These are phyloP conservation scores for Funneliformis geosporum DNA, from an alignment of 192 early-diverging fungal species.

Conservation along the genomic window DNA sequence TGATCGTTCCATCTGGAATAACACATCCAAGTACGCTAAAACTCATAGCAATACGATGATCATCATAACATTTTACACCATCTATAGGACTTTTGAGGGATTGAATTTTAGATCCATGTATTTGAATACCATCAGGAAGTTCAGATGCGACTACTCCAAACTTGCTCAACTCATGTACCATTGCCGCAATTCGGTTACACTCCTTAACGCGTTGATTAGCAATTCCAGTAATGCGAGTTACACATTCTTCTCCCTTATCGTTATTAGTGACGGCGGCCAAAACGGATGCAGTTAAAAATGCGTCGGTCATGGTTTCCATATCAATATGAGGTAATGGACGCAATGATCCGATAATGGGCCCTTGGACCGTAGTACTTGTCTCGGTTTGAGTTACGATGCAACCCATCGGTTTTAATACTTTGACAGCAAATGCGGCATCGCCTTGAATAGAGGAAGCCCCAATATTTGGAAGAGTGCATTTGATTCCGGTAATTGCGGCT, in stretches of 20 bases:
- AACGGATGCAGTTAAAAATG: slow-evolving; percentile 93
- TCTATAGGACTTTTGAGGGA: slow-evolving; percentile 54
- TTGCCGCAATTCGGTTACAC: slow-evolving; percentile 95
- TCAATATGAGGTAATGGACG: slow-evolving; percentile 76
- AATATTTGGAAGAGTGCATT: slow-evolving; percentile 89
- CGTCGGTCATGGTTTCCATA: slow-evolving; percentile 99
- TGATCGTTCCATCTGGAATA: slow-evolving; percentile 68
- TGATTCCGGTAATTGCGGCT: slow-evolving; percentile 91
- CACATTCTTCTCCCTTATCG: slow-evolving; percentile 47
- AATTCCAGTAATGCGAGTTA: slow-evolving; percentile 90
- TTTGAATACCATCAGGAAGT: slow-evolving; percentile 88
- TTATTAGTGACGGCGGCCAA: slow-evolving; percentile 82
- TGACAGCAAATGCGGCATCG: slow-evolving; percentile 86
- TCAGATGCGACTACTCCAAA: slow-evolving; percentile 86
- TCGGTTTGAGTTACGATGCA: slow-evolving; percentile 88
- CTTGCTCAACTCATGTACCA: slow-evolving; percentile 89
- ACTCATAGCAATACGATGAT: slow-evolving; percentile 98
- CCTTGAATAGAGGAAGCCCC: slow-evolving; percentile 92
- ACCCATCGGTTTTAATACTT: slow-evolving; percentile 91
- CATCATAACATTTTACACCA: slow-evolving; percentile 93
- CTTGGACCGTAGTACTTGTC: slow-evolving; percentile 85
- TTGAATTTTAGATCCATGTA: slow-evolving; percentile 64
- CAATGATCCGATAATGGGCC: slow-evolving; percentile 74
- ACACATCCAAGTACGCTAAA: slow-evolving; percentile 84
- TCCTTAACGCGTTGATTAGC: slow-evolving; percentile 99